Base-by-base conservation (phyloP, 768 basidiomycete species). In the Mycena leptocephala region DNA sequence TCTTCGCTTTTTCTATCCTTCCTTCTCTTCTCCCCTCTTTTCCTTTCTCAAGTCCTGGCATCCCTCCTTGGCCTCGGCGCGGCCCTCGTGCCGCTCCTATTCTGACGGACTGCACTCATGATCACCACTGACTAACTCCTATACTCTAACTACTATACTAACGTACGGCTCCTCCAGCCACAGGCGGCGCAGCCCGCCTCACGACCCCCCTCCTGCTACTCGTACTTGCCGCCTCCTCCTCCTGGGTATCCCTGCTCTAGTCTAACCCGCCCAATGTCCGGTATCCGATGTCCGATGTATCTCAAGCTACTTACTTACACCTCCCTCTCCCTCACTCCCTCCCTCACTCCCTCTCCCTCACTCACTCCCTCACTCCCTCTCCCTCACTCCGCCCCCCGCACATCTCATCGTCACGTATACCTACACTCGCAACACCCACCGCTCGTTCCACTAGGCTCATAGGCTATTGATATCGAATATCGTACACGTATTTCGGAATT, bases 51-150 rank as follows among this genome's bases (percentile, higher is more conserved):
- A 61, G 58, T 10, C 33, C 53, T 53, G 24, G 11, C 64, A 16
- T 11, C 39, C 39, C 16, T 71, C 46, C 24, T 71, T 11, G 16
- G 32, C 32, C 1, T 71, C 3, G 33, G 43, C n/a, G 9, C 32
- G 41, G 58, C 69, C 26, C 18, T 58, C 55, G 39, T 20, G 30
- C 41, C 26, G 58, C 70, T 71, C 22, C 59, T 70, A 59, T 58
- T 28, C 26, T 30, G 28, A 51, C 55, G 14, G 10, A n/a, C n/a
- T n/a, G n/a, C n/a, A n/a, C n/a, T n/a, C 28, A 20, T 2, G 16
- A 14, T 46, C 16, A 46, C 56, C 3, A 33, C 24, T 30, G 3
- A 55, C 53, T 26, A 26, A 26, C 53, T 28, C 9, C 26, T 18
- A 55, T 18, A 20, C 24, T 6, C 7, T 46, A 46, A 14, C 22